A percentile compares a stretch with the other conserved stretches of the same genome.
These are phyloP conservation scores for Spathaspora gorwiae DNA, from an alignment of 805 yeast species.

Conservation along the genomic window DNA sequence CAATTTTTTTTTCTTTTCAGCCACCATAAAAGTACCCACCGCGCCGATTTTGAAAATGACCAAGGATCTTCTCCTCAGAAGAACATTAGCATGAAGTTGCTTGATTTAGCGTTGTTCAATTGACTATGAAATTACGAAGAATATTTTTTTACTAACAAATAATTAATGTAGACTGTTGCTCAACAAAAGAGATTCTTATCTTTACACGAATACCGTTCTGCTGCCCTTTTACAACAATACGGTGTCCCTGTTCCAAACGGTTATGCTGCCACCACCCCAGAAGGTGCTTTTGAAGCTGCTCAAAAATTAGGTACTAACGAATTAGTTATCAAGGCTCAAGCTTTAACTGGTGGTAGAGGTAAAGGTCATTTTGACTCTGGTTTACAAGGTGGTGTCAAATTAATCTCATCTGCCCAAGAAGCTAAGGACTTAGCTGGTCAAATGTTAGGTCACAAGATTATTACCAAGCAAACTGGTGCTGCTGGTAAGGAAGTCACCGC, in stretches of 20 bases:
- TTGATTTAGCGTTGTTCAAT: too few relatives aligned
- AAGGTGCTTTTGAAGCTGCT: conserved; percentile 83
- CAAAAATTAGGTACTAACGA: conserved; percentile 69
- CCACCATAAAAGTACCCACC: too few relatives aligned
- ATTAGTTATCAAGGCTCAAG: conserved; percentile 96
- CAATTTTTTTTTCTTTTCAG: too few relatives aligned
- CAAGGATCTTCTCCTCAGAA: too few relatives aligned
- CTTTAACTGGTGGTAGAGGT: conserved; percentile 99
- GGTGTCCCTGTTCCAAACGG: conserved; percentile 92
- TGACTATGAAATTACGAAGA: too few relatives aligned
- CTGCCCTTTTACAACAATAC: conserved; percentile 74
- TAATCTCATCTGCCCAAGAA: conserved; percentile 79
- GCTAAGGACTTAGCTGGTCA: conserved; percentile 80
- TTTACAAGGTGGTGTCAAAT: conserved; percentile 92
- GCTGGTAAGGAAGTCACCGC: conserved; percentile 97
- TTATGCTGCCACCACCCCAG: conserved; percentile 82
- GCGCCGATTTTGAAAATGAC: too few relatives aligned
- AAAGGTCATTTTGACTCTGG: conserved; percentile 97
- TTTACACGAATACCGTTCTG: conserved; percentile 94
- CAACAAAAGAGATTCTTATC: conserved; percentile 68
- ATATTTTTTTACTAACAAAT: too few relatives aligned
- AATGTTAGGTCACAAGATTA: conserved; percentile 88
- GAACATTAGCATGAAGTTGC: too few relatives aligned
- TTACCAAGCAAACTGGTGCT: conserved; percentile 97
- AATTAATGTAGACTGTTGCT: conserved; percentile 5